A percentile compares a stretch with the other conserved stretches of the same genome.
These are phyloP conservation scores for Aspergillus nidulans DNA, from an alignment of 495 filamentous ascomycete species.

Conservation along the genomic window DNA sequence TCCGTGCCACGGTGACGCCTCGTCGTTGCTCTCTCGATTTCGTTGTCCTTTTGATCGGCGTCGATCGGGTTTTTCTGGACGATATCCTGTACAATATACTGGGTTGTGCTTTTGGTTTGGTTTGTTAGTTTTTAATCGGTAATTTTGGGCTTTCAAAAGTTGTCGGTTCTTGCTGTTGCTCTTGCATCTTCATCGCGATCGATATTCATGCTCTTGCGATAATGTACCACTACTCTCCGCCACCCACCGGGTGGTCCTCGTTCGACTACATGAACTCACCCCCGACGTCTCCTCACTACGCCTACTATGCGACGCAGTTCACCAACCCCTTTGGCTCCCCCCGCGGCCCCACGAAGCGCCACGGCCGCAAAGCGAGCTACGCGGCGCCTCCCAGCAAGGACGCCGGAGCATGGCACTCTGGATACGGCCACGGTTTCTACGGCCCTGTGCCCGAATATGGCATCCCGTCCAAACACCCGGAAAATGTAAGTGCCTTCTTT, in stretches of 20 bases:
- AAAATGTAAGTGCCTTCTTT: conserved; percentile 56
- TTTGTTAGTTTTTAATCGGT: conserved; percentile 17
- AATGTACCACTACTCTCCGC: conserved; percentile 53
- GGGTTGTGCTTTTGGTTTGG: conserved; percentile 26
- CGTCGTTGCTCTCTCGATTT: conserved; percentile 20
- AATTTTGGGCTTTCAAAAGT: conserved; percentile 12
- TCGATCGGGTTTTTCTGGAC: conserved; percentile 39
- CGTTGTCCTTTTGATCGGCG: conserved; percentile 30
- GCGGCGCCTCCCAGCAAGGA: conserved; percentile 32
- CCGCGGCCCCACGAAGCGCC: conserved; percentile 37
- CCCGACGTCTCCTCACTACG: conserved; percentile 48
- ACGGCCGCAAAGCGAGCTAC: conserved; percentile 46
- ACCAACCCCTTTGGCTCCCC: conserved; percentile 39
- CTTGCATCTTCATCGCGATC: conserved; percentile 13
- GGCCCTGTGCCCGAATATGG: conserved; percentile 45
- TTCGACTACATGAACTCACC: conserved; percentile 50
- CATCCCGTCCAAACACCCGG: conserved; percentile 47
- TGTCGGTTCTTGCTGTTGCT: conserved; percentile 14
- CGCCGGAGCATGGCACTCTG: conserved; percentile 38
- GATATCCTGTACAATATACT: conserved; percentile 52
- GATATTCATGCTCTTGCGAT: conserved; percentile 34
- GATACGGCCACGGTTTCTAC: conserved; percentile 37
- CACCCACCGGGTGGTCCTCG: conserved; percentile 45
- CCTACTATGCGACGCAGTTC: conserved; percentile 42
- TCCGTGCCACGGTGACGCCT: conserved; percentile 46